Conservation (phyloP, 179 eudicot species). For the Nepenthes alata region DNA sequence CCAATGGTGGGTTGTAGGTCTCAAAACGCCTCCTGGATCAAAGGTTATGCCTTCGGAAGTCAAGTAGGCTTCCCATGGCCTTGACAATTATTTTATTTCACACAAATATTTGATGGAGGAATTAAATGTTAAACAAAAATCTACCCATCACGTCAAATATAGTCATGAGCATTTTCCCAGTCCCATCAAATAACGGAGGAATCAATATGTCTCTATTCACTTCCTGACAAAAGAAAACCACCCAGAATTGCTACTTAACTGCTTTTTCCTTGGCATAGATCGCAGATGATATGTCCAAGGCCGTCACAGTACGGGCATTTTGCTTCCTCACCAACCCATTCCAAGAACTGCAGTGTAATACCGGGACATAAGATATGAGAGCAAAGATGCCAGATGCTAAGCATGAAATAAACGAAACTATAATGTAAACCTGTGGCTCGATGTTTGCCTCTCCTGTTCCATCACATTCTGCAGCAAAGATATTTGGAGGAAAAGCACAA, state of each 20-base stretch:
- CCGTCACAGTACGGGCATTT: constrained; percentile 86
- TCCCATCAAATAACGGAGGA: no score
- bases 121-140: no score
- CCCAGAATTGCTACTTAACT: constrained; percentile 17
- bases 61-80: no score
- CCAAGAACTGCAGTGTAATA: constrained; percentile 50
- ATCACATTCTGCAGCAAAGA: constrained; percentile 70
- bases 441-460: constrained; percentile 88
- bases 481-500: not conserved
- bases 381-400: not conserved
- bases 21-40: no score
- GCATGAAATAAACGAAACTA: not conserved
- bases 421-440: constrained; percentile 59
- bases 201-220: no score
- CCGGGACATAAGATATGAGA: constrained; percentile 2
- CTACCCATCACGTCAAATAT: no score
- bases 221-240: no score
- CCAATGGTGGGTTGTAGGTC: no score
- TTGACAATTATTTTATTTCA: no score
- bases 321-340: constrained; percentile 71
- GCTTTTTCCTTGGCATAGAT: constrained; percentile 44
- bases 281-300: constrained; percentile 47
- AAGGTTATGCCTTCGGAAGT: no score
- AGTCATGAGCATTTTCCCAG: no score
- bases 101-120: no score